These are phyloP conservation scores for Colletotrichum godetiae DNA, from an alignment of 2,329 filamentous ascomycete species.

Conservation along the genomic window DNA sequence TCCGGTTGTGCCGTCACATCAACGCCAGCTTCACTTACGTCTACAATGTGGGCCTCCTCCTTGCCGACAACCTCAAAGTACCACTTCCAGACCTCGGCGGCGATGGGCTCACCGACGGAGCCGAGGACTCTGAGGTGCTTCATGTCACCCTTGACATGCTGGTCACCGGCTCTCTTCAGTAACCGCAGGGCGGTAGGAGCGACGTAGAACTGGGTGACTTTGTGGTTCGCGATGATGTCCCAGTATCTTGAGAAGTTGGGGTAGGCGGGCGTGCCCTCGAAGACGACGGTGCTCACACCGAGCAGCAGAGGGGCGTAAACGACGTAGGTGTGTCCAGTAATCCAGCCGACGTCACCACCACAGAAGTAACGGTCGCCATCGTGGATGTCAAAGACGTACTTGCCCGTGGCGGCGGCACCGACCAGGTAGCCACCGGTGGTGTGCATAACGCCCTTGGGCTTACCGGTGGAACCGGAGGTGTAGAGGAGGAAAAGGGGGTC, in stretches of 20 bases:
- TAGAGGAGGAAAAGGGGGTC: conserved; percentile 98
- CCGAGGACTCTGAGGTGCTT: conserved; percentile 89
- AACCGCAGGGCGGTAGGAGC: conserved; percentile 93
- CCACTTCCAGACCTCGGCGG: conserved; percentile 99
- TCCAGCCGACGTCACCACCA: conserved; percentile 98
- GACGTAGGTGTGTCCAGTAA: conserved; percentile 98
- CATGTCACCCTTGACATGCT: conserved; percentile 92
- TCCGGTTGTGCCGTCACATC: neutral
- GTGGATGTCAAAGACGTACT: conserved; percentile 99
- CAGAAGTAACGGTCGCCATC: conserved; percentile 95
- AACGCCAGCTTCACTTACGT: conserved; percentile 71
- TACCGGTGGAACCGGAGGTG: conserved; percentile 96
- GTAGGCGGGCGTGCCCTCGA: conserved; percentile 97
- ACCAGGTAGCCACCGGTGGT: conserved; percentile 95
- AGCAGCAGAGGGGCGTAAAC: conserved; percentile 95
- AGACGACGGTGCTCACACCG: conserved; percentile 94
- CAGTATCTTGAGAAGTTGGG: conserved; percentile 98
- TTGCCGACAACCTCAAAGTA: conserved; percentile 96
- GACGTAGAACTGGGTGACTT: conserved; percentile 98
- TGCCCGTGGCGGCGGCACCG: conserved; percentile 91
- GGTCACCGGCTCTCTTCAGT: conserved; percentile 93
- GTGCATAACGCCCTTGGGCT: conserved; percentile 99
- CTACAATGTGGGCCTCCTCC: conserved; percentile 91
- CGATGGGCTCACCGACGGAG: conserved; percentile 97
- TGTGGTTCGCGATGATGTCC: conserved; percentile 96